A percentile compares a stretch with the other conserved stretches of the same genome.
phyloP scores from a whole-genome alignment of 2,329 filamentous ascomycete genomes.

The Dactylellina drechsleri region DNA sequence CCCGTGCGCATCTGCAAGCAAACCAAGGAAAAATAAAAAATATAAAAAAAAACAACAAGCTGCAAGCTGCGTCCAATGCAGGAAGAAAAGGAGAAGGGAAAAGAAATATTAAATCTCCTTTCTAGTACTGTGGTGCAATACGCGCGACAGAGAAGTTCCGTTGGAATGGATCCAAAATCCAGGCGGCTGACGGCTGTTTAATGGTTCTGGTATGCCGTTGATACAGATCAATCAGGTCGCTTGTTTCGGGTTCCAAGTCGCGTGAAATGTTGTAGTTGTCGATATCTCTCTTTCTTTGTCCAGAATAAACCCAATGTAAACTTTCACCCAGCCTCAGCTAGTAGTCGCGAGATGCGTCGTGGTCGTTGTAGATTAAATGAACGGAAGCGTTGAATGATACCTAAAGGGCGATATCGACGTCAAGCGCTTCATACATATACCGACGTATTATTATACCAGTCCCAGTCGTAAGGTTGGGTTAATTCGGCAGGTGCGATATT shows the following conservation, averaged over 20 bases:
- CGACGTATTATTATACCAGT: background rate
- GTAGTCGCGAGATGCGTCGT: background rate
- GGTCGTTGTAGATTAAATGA: background rate
- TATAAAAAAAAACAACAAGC: conserved; percentile 18
- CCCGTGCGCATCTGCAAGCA: conserved; percentile 54
- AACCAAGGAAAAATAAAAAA: conserved; percentile 14
- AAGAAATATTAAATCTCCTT: conserved; percentile 30
- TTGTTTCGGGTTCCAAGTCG: conserved; percentile 42
- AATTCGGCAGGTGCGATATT: conserved; percentile 50
- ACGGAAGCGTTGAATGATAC: background rate
- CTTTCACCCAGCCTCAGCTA: background rate
- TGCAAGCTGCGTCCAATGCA: conserved; percentile 22
- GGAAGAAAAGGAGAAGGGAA: conserved; percentile 5
- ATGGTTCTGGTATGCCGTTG: conserved; percentile 24
- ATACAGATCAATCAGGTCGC: conserved; percentile 22
- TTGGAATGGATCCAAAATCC: conserved; percentile 29
- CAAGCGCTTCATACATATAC: background rate
- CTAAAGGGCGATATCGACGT: background rate
- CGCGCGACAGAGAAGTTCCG: conserved; percentile 38
- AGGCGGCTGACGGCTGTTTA: conserved; percentile 38
- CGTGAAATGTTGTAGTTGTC: conserved; percentile 28
- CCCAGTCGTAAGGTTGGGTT: conserved; percentile 36
- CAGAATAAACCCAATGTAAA: background rate
- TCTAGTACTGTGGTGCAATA: conserved; percentile 23
- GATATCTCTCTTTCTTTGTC: background rate